Conservation (phyloP, 148 eudicot genomes). For the Camellia lanceoleosa region DNA sequence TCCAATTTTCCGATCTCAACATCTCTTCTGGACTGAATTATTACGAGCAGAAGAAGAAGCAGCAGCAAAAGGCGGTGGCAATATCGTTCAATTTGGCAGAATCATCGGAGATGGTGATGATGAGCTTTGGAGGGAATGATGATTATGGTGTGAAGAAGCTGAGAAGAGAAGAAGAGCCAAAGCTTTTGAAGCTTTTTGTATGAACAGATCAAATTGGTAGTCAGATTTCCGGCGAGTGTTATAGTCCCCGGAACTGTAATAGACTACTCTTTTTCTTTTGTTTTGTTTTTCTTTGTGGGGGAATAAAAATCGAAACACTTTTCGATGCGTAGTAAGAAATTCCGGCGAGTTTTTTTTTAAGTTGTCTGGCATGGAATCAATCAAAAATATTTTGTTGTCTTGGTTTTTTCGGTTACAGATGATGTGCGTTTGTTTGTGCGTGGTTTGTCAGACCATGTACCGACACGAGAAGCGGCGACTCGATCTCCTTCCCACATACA, state of each 20-base stretch:
- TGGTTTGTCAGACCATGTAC: too few species aligned
- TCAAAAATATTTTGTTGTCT: too few species aligned
- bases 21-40: neutral
- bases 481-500: too few species aligned
- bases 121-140: constrained; percentile 16
- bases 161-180: constrained; percentile 35
- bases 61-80: constrained; percentile 1
- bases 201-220: constrained; percentile 2
- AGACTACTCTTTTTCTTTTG: neutral
- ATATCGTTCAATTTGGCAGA: constrained; percentile 35
- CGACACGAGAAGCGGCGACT: too few species aligned
- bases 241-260: neutral
- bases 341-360: neutral
- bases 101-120: constrained; percentile 16
- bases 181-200: constrained; percentile 60
- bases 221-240: constrained; percentile 14
- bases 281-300: too few species aligned
- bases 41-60: neutral
- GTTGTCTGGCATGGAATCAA: too few species aligned
- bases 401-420: too few species aligned
- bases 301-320: neutral
- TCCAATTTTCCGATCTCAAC: constrained; percentile 16
- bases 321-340: neutral
- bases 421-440: too few species aligned
- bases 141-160: constrained; percentile 15